Evolutionary conservation across 129 eudicot species (phyloP).

Genomic region (Tagetes patula): DNA sequence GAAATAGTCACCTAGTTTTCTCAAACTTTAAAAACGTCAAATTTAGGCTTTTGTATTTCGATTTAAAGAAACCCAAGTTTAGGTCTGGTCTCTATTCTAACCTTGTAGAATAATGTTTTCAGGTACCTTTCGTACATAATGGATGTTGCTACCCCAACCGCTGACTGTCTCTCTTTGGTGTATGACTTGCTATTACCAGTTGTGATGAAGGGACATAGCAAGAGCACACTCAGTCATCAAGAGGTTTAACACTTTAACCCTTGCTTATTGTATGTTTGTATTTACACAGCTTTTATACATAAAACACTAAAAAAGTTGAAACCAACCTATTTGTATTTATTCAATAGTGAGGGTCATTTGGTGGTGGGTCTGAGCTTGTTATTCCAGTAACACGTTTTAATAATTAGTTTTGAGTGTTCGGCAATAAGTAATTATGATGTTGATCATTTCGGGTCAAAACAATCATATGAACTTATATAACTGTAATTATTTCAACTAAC

Average conservation of each 20-base stretch:
- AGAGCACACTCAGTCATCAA: conserved; percentile 73
- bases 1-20: background rate
- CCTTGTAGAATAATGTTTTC: conserved; percentile 22
- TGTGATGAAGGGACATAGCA: conserved; percentile 57
- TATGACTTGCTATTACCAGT: conserved; percentile 66
- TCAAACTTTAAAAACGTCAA: background rate
- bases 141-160: conserved; percentile 94
- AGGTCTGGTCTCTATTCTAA: background rate
- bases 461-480: background rate
- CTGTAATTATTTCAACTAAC: background rate
- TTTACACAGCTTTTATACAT: background rate
- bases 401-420: background rate
- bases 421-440: background rate
- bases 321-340: background rate
- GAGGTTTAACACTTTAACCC: conserved; percentile 47
- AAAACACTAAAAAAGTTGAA: background rate
- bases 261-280: conserved; percentile 2
- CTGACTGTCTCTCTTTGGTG: conserved; percentile 70
- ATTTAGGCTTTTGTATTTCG: background rate
- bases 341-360: background rate
- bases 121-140: conserved; percentile 80
- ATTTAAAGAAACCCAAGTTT: background rate
- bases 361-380: background rate
- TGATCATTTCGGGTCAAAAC: background rate
- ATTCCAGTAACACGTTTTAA: background rate